phyloP scores from a whole-genome alignment of 2,329 filamentous ascomycete species.

The Microdochium bolleyi region DNA sequence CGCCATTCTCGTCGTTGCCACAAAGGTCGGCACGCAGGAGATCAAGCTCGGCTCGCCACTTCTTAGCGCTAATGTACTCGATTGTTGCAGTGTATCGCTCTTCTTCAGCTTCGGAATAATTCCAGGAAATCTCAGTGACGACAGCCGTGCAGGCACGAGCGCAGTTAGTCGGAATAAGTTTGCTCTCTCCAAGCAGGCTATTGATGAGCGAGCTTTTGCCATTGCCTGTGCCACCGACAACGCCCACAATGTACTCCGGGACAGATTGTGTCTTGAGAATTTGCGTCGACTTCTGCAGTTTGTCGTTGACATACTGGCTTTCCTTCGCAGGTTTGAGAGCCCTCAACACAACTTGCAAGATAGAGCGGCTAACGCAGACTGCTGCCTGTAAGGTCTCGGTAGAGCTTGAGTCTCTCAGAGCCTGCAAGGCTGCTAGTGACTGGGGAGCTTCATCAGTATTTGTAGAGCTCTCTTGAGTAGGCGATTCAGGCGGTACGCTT shows the following conservation, averaged over 20 bases:
- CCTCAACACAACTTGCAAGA: constrained; percentile 2
- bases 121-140: constrained; percentile 52
- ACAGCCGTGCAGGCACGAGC: constrained; percentile 56
- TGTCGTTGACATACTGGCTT: background rate
- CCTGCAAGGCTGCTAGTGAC: too few relatives aligned
- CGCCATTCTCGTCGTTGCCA: constrained; percentile 26
- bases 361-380: constrained; percentile 1
- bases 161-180: constrained; percentile 33
- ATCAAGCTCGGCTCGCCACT: constrained; percentile 45
- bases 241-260: constrained; percentile 7
- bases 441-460: too few relatives aligned
- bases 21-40: constrained; percentile 39
- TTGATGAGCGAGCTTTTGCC: constrained; percentile 16
- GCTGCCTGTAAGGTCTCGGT: background rate
- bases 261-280: constrained; percentile 4
- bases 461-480: too few relatives aligned
- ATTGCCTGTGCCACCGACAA: constrained; percentile 11
- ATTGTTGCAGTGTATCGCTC: constrained; percentile 43
- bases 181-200: constrained; percentile 9
- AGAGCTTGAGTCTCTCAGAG: too few relatives aligned
- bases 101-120: constrained; percentile 28
- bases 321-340: background rate
- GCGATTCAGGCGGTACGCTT: too few relatives aligned
- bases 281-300: constrained; percentile 2
- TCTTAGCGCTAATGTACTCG: constrained; percentile 43